phyloP scores from a whole-genome alignment of 2,329 filamentous ascomycete species.

The Penicillium sp. region DNA sequence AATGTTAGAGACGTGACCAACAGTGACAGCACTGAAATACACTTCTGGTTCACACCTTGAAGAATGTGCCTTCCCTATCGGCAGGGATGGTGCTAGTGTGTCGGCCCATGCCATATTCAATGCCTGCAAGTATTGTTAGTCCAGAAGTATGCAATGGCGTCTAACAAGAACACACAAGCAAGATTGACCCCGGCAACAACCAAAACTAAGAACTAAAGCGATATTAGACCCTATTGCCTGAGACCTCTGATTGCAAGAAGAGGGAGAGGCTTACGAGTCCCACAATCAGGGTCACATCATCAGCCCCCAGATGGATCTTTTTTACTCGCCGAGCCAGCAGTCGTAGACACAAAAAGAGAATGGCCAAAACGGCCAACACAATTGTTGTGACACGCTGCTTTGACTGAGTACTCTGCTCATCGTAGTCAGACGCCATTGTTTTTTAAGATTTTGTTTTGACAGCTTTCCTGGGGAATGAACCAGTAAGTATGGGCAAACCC shows the following conservation, averaged over 20 bases:
- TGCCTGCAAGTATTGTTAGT: neutral
- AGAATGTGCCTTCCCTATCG: neutral
- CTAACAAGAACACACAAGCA: neutral
- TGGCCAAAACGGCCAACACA: neutral
- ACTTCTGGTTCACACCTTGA: neutral
- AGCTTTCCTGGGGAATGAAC: neutral
- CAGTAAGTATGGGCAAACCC: neutral
- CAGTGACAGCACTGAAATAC: neutral
- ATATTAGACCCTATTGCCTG: neutral
- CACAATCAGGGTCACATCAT: conserved; percentile 4
- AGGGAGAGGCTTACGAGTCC: neutral
- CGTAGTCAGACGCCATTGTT: neutral
- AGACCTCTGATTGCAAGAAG: neutral
- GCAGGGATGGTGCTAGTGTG: neutral
- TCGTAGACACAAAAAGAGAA: neutral
- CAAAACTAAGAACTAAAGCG: neutral
- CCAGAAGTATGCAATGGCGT: neutral
- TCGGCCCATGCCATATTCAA: conserved; percentile 1
- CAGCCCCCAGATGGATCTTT: neutral
- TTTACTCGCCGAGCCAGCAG: neutral
- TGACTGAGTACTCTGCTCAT: neutral
- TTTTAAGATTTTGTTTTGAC: neutral
- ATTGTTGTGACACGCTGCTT: conserved; percentile 1
- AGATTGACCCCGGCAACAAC: neutral
- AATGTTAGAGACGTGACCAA: neutral